Evolutionary conservation across 2,329 filamentous ascomycete species (phyloP).

Genomic region (Cryphonectria parasitica): DNA sequence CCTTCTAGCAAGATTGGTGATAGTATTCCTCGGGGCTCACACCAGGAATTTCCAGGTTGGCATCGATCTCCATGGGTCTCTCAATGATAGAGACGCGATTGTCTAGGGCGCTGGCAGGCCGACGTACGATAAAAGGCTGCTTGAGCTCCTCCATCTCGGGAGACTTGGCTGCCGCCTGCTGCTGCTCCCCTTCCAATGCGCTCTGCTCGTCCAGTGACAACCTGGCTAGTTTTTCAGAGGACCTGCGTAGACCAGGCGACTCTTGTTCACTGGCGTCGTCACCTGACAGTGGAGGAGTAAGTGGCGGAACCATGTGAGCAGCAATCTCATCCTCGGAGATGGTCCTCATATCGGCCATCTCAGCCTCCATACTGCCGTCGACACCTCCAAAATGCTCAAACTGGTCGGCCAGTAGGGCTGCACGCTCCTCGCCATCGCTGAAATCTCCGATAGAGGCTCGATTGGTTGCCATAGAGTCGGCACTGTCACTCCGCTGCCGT

Average conservation of each 20-base stretch:
- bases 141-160: constrained; percentile 29
- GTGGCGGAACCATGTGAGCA: constrained; percentile 21
- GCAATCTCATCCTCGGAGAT: constrained; percentile 21
- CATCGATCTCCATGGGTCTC: constrained; percentile 28
- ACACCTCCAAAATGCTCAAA: constrained; percentile 20
- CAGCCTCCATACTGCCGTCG: constrained; percentile 17
- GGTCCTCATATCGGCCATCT: constrained; percentile 22
- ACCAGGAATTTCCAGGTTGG: constrained; percentile 19
- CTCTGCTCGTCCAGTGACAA: constrained; percentile 21
- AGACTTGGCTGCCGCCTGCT: constrained; percentile 1
- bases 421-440: constrained; percentile 25
- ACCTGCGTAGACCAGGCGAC: constrained; percentile 18
- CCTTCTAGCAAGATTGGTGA: constrained; percentile 12
- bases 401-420: constrained; percentile 21
- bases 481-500: constrained; percentile 25
- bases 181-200: neutral
- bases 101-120: constrained; percentile 23
- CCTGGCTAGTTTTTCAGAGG: constrained; percentile 25
- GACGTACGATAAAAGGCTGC: constrained; percentile 28
- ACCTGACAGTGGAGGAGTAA: constrained; percentile 23
- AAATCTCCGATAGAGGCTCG: constrained; percentile 27
- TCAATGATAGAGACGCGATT: constrained; percentile 26
- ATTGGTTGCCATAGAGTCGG: constrained; percentile 28
- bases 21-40: constrained; percentile 28
- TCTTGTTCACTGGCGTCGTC: constrained; percentile 21